These are phyloP conservation scores for Crinitomyces ghanaensis DNA, from an alignment of 805 yeast genomes.

Conservation along the genomic window DNA sequence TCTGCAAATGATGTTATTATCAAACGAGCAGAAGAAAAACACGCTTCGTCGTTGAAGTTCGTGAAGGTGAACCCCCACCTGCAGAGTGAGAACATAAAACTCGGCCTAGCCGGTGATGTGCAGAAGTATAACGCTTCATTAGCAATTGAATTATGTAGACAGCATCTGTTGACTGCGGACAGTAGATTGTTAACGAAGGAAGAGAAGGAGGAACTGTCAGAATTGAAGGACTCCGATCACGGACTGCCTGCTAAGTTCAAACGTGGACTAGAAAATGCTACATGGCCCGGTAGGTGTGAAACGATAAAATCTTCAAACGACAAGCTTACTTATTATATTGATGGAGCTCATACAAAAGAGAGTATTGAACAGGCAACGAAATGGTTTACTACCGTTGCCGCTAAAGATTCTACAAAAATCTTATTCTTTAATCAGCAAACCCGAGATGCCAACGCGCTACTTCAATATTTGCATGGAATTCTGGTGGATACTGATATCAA, in stretches of 20 bases:
- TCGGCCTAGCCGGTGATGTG: slow-evolving; percentile 52
- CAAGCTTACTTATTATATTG: slow-evolving; percentile 63
- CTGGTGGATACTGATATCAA: slow-evolving; percentile 22
- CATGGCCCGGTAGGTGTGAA: slow-evolving; percentile 98
- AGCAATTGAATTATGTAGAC: slow-evolving; percentile 60
- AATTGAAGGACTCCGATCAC: slow-evolving; percentile 6
- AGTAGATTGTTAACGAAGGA: neutral
- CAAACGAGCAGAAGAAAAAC: slow-evolving; percentile 58
- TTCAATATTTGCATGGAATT: slow-evolving; percentile 36
- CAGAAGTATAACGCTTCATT: slow-evolving; percentile 80
- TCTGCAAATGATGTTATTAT: slow-evolving; percentile 35
- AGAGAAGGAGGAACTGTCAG: slow-evolving; percentile 4
- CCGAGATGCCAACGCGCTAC: slow-evolving; percentile 63
- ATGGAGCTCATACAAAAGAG: slow-evolving; percentile 94
- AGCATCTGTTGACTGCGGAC: slow-evolving; percentile 45
- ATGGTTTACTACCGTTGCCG: slow-evolving; percentile 46
- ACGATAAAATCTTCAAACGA: slow-evolving; percentile 33
- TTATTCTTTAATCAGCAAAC: slow-evolving; percentile 90
- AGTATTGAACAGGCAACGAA: slow-evolving; percentile 69
- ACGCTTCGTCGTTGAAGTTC: slow-evolving; percentile 35
- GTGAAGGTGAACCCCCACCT: slow-evolving; percentile 37
- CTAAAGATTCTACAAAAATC: slow-evolving; percentile 27
- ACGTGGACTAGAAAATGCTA: slow-evolving; percentile 51
- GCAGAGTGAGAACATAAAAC: slow-evolving; percentile 17
- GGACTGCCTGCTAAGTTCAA: slow-evolving; percentile 18